Conservation (phyloP, 1,284 basidiomycete genomes). For the Heterobasidion parviporum region DNA sequence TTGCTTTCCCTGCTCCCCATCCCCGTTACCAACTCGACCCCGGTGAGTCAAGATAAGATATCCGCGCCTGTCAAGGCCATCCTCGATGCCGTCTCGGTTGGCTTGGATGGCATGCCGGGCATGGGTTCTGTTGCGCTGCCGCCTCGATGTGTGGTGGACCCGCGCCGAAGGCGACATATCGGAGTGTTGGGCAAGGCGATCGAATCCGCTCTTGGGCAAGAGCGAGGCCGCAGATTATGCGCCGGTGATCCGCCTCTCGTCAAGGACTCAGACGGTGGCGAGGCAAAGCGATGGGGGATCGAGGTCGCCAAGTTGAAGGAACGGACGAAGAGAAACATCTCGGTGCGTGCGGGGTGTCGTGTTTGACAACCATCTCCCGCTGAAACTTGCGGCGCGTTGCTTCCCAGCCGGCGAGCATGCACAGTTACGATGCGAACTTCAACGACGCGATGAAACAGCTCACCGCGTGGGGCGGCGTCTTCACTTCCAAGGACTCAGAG, state of each 20-base stretch:
- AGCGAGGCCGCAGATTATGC: conserved; percentile 68
- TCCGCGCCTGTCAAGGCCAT: conserved; percentile 32
- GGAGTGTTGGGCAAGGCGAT: conserved; percentile 72
- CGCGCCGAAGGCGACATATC: conserved; percentile 70
- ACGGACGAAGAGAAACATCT: conserved; percentile 44
- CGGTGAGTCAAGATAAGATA: conserved; percentile 9
- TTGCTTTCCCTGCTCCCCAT: conserved; percentile 47
- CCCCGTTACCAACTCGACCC: conserved; percentile 8
- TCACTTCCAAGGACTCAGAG: conserved; percentile 63
- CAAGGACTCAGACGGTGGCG: conserved; percentile 44
- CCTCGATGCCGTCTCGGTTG: conserved; percentile 36
- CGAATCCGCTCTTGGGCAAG: conserved; percentile 58
- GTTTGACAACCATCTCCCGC: conserved; percentile 5
- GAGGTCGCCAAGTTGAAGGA: conserved; percentile 48
- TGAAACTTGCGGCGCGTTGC: conserved; percentile 11
- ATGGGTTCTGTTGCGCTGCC: conserved; percentile 75
- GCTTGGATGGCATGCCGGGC: conserved; percentile 69
- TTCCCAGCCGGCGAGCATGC: conserved; percentile 40
- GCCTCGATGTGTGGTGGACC: conserved; percentile 79
- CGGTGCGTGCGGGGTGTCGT: conserved; percentile 28
- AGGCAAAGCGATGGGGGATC: conserved; percentile 71
- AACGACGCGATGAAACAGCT: conserved; percentile 80
- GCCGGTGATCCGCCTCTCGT: conserved; percentile 33
- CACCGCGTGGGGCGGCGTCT: conserved; percentile 72
- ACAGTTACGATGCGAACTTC: conserved; percentile 64